Base-by-base conservation (phyloP, 2,329 filamentous ascomycete species). In the Cyphellophora europaea region DNA sequence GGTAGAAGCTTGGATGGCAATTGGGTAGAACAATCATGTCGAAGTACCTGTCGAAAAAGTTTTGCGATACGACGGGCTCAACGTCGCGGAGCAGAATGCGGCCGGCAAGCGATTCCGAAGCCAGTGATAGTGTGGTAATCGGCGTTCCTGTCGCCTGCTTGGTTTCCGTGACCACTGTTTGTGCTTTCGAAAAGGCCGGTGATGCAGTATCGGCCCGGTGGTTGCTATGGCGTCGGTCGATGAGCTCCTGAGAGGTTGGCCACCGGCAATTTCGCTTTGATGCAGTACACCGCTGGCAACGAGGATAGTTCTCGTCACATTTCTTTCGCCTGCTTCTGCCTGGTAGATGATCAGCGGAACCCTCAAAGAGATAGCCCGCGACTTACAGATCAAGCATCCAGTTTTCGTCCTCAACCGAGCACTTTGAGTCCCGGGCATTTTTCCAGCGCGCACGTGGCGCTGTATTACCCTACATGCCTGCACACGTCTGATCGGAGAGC, bases 321-420 rank as follows among this genome's bases (percentile, higher is more conserved):
- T 43, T 43, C 30, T 43, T 43, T 16, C 35, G 28, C 12, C 38
- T 32, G n/a, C 15, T 31, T 16, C 35, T 19, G 30, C 41, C 41
- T 43, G 27, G 12, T 6, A 29, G 29, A 6, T 8, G 5, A 3
- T 30, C 10, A 27, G n/a, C 27, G 32, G 5, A 23, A 6, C 12
- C 27, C 14, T n/a, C n/a, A n/a, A n/a, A n/a, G n/a, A n/a, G n/a
- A n/a, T 14, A 23, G 28, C 17, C 11, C 13, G 11, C 11, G 4
- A 32, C 41, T 33, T 28, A 43, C 41, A 43, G 15, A 35, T 36
- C n/a, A 41, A 25, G 21, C 41, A 43, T 5, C 41, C 41, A 27
- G 37, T 43, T 36, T 43, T 43, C 21, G 41, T 21, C 14, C 41
- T 27, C 19, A 43, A 27, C 28, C 27, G 21, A n/a, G 8, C 21